Conservation (phyloP, 2,329 filamentous ascomycete genomes). For the Blastomyces emzantsi region DNA sequence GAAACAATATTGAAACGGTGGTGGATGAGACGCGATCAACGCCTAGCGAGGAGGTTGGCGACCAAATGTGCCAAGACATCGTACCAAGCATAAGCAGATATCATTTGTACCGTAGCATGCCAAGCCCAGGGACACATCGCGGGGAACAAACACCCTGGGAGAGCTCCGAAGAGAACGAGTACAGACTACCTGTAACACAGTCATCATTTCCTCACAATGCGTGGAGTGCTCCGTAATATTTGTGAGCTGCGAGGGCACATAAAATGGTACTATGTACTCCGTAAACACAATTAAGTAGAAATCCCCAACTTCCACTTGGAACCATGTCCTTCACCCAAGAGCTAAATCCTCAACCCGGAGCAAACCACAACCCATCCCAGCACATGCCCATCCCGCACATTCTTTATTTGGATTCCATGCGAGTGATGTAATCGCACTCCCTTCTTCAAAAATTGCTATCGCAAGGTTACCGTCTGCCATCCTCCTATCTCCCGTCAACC, state of each 20-base stretch:
- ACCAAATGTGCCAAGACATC: background rate
- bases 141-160: background rate
- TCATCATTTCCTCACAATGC: background rate
- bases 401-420: slow-evolving; percentile 60
- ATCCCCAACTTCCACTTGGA: background rate
- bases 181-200: background rate
- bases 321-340: slow-evolving; percentile 21
- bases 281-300: background rate
- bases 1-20: background rate
- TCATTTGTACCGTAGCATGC: background rate
- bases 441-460: slow-evolving; percentile 50
- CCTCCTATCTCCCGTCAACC: slow-evolving; percentile 25
- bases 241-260: background rate
- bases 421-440: slow-evolving; percentile 52
- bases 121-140: background rate
- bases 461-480: slow-evolving; percentile 27
- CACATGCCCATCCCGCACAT: slow-evolving; percentile 59
- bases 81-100: background rate
- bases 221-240: background rate
- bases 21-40: background rate
- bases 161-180: background rate
- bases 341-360: slow-evolving; percentile 59
- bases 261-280: background rate
- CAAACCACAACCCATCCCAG: slow-evolving; percentile 57
- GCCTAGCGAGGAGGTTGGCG: background rate